Conservation (phyloP, 805 yeast species). For the Candida piceae region DNA sequence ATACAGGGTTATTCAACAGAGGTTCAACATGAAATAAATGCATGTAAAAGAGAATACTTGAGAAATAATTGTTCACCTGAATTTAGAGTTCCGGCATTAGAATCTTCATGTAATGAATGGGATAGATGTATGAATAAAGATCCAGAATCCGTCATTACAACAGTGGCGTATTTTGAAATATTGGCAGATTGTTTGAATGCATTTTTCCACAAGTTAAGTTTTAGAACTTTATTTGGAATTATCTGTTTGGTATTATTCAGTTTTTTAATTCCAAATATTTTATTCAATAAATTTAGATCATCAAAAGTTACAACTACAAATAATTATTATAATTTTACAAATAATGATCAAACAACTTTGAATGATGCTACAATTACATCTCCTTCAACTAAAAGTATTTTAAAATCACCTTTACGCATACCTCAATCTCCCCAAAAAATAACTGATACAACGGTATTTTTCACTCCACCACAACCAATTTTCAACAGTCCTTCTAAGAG, state of each 20-base stretch:
- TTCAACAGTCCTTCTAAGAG: slow-evolving; percentile 1
- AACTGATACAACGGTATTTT: slow-evolving; percentile 17
- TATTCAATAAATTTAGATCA: slow-evolving; percentile 24
- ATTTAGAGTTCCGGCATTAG: slow-evolving; percentile 69
- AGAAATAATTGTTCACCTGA: slow-evolving; percentile 68
- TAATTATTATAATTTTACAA: slow-evolving; percentile 19
- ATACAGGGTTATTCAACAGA: slow-evolving; percentile 59
- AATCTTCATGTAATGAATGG: slow-evolving; percentile 66
- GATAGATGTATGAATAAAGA: slow-evolving; percentile 78
- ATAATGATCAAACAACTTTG: slow-evolving; percentile 14
- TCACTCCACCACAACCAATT: slow-evolving; percentile 17
- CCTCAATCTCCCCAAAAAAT: slow-evolving; percentile 8
- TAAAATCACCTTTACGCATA: background rate
- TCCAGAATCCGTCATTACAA: slow-evolving; percentile 42
- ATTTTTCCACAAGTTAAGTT: slow-evolving; percentile 26
- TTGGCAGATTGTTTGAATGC: slow-evolving; percentile 31
- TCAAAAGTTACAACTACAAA: slow-evolving; percentile 20
- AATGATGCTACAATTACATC: slow-evolving; percentile 6
- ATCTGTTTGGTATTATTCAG: slow-evolving; percentile 10
- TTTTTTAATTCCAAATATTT: slow-evolving; percentile 24
- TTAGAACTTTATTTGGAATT: slow-evolving; percentile 21
- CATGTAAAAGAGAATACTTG: slow-evolving; percentile 65
- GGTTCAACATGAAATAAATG: slow-evolving; percentile 55
- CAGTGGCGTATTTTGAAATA: slow-evolving; percentile 30
- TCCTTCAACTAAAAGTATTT: slow-evolving; percentile 2